Base-by-base conservation (phyloP, 2,329 filamentous ascomycete species). In the Aspergillus pseudoterreus region DNA sequence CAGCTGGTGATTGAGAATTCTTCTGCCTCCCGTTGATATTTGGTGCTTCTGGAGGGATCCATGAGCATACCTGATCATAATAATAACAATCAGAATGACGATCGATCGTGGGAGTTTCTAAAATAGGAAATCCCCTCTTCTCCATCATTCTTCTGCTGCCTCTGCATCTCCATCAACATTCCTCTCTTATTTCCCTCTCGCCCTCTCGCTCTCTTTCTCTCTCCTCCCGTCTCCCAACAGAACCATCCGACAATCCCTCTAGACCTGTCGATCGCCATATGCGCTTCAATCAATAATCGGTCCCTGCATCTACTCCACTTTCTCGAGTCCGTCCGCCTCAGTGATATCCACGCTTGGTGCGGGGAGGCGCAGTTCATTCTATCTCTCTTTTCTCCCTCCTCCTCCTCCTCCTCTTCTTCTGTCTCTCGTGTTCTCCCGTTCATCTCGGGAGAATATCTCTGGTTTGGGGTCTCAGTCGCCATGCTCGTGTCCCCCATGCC, bases 401-500 rank as follows among this genome's bases (percentile, higher is more conserved):
- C 12, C 14, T 19, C 4, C 17, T 42, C 15, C 4, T 42, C 22
- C 36, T 33, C 6, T 22, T 6, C 22, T 44, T 35, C 22, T 43
- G 21, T 43, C 32, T 36, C 27, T 47, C 44, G 6, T 30, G 24
- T 19, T 30, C 30, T 33, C 27, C 44, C n/a, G 47, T 38, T 35
- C 21, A 11, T 21, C 33, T 24, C 24, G 42, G 24, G 42, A 19
- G 19, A 30, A 6, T 27, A 30, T n/a, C 35, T 21, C n/a, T 53
- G 35, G 47, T 36, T 49, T 45, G 51, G 52, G 51, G 43, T 43
- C 49, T 53, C 46, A 42, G 27, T 43, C 58, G 55, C 58, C 57
- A 62, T 62, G 60, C 57, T 62, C 42, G 53, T 49, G 22, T 51
- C 52, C 57, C 50, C 55, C 50, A 63, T 63, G 59, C 56, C 55